Evolutionary conservation across 768 basidiomycete species (phyloP).

Genomic region (Pseudohyphozyma bogoriensis): DNA sequence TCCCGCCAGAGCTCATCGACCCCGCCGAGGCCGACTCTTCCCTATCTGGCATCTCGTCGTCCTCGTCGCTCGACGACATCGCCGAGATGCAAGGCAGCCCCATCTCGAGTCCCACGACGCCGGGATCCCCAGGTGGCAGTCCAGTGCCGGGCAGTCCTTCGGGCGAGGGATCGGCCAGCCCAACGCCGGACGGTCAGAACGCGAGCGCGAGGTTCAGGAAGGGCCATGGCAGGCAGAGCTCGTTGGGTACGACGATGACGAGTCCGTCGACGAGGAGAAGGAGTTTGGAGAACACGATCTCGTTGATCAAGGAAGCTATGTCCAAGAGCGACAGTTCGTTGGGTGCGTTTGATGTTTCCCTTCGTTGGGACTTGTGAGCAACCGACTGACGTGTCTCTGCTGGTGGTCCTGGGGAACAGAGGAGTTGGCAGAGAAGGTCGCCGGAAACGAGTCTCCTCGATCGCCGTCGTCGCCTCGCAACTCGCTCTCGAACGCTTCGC

Average conservation of each 20-base stretch:
- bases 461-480: constrained; percentile 24
- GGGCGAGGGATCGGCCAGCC: constrained; percentile 1
- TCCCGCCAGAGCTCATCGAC: constrained; percentile 92
- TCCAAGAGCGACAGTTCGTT: constrained; percentile 42
- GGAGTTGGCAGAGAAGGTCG: constrained; percentile 28
- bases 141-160: too few relatives aligned
- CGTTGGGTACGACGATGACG: constrained; percentile 89
- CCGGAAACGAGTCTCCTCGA: constrained; percentile 26
- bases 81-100: constrained; percentile 10
- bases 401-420: too few relatives aligned
- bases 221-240: constrained; percentile 61
- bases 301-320: constrained; percentile 83
- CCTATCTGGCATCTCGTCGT: constrained; percentile 22
- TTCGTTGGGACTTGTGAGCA: neutral
- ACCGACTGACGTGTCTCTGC: neutral
- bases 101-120: neutral
- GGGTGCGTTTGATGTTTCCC: constrained; percentile 3
- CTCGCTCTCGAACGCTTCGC: constrained; percentile 19
- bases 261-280: constrained; percentile 84
- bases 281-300: constrained; percentile 90
- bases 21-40: constrained; percentile 34
- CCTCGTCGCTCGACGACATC: constrained; percentile 34
- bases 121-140: neutral
- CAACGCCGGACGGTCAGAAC: constrained; percentile 34
- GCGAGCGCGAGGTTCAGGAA: constrained; percentile 51